Conservation (phyloP, 2,329 filamentous ascomycete species). For the Cercospora beticola region DNA sequence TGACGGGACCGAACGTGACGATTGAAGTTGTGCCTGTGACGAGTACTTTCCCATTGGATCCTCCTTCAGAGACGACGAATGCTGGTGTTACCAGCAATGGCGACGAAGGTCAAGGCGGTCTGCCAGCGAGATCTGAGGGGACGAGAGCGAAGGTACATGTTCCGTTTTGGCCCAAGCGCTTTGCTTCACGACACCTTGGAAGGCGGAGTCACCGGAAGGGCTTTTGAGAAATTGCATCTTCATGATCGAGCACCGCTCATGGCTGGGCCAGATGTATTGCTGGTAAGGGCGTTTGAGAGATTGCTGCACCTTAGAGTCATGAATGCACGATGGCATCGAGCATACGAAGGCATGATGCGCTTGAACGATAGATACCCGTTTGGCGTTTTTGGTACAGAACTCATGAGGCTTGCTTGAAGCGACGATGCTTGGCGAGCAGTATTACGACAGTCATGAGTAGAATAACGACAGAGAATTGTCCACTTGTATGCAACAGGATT, state of each 20-base stretch:
- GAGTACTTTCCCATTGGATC: constrained; percentile 26
- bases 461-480: neutral
- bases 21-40: constrained; percentile 25
- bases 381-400: neutral
- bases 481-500: neutral
- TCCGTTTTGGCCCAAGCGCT: neutral
- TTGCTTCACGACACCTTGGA: neutral
- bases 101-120: neutral
- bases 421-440: neutral
- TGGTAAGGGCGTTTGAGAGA: neutral
- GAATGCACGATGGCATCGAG: neutral
- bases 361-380: neutral
- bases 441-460: neutral
- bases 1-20: constrained; percentile 20
- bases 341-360: neutral
- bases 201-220: neutral
- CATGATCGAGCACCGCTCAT: neutral
- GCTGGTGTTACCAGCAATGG: neutral
- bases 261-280: neutral
- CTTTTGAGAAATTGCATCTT: neutral
- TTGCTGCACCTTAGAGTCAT: neutral
- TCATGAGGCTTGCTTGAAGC: neutral
- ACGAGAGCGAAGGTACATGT: neutral
- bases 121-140: neutral
- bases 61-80: constrained; percentile 19